Conservation (phyloP, 2,329 filamentous ascomycete genomes). For the Shiraia bambusicola region DNA sequence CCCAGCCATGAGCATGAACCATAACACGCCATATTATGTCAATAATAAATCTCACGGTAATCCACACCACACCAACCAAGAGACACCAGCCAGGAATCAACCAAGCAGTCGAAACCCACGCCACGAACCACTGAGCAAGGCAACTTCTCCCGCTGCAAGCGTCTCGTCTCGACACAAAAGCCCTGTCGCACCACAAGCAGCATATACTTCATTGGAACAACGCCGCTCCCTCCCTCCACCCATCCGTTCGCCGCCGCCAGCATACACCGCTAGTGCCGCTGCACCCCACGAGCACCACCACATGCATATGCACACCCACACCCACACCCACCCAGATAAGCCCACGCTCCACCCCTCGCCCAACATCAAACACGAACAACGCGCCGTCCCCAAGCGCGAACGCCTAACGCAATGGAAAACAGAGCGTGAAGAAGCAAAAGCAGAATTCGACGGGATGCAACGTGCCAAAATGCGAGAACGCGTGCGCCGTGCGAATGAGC, state of each 20-base stretch:
- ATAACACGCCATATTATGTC: too few species aligned
- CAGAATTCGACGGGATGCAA: slow-evolving; percentile 4
- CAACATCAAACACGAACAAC: not conserved
- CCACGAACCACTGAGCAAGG: too few species aligned
- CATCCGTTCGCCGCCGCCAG: not conserved
- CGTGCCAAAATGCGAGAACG: slow-evolving; percentile 26
- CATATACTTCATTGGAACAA: not conserved
- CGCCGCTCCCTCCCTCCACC: not conserved
- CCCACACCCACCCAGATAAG: not conserved
- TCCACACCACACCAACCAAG: too few species aligned
- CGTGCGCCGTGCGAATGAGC: slow-evolving; percentile 32
- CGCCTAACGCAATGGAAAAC: slow-evolving; percentile 25
- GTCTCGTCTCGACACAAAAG: too few species aligned
- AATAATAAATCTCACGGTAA: too few species aligned
- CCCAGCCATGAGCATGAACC: too few species aligned
- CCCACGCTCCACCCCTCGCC: not conserved
- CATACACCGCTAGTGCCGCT: too few species aligned
- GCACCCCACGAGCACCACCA: not conserved
- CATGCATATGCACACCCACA: not conserved
- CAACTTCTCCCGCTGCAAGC: too few species aligned
- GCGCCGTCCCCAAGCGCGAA: slow-evolving; percentile 20
- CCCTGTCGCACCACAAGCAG: too few species aligned
- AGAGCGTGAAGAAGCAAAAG: slow-evolving; percentile 24
- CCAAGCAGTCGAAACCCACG: too few species aligned
- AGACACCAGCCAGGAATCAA: too few species aligned